These are phyloP conservation scores for Penicillium sp. DNA, from an alignment of 2,329 filamentous ascomycete species.

Conservation along the genomic window DNA sequence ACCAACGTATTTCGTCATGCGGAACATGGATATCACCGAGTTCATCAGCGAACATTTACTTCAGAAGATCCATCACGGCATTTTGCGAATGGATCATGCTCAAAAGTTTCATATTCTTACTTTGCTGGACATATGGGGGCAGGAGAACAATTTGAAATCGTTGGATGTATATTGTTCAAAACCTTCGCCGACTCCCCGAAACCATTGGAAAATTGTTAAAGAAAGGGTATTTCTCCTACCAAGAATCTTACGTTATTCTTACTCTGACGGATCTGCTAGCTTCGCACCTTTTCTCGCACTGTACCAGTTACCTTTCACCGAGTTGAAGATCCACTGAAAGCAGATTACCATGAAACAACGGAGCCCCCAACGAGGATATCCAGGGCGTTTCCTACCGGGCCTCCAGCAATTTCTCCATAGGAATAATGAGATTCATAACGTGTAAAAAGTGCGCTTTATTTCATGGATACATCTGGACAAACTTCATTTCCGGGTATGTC, in stretches of 20 bases:
- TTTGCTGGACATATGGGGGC: conserved; percentile 11
- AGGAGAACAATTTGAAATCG: conserved; percentile 9
- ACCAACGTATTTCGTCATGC: conserved; percentile 8
- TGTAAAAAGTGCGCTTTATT: too few relatives aligned
- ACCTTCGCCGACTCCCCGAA: conserved; percentile 4
- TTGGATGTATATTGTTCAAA: conserved; percentile 14
- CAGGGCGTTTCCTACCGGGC: neutral
- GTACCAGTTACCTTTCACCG: conserved; percentile 7
- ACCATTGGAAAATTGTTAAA: conserved; percentile 14
- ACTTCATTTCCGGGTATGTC: too few relatives aligned
- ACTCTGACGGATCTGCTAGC: neutral
- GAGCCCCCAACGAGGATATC: neutral
- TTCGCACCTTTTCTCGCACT: conserved; percentile 8
- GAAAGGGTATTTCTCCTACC: conserved; percentile 2
- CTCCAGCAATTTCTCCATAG: neutral
- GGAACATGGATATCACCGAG: conserved; percentile 15
- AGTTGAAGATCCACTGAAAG: neutral
- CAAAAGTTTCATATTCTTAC: conserved; percentile 11
- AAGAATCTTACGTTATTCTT: neutral
- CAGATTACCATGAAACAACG: neutral
- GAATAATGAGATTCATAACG: neutral
- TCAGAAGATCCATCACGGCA: conserved; percentile 10
- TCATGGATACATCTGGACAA: too few relatives aligned
- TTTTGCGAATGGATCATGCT: conserved; percentile 10
- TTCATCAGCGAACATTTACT: conserved; percentile 14